Evolutionary conservation across 129 eudicot species (phyloP).

Genomic region (Logfia minima): DNA sequence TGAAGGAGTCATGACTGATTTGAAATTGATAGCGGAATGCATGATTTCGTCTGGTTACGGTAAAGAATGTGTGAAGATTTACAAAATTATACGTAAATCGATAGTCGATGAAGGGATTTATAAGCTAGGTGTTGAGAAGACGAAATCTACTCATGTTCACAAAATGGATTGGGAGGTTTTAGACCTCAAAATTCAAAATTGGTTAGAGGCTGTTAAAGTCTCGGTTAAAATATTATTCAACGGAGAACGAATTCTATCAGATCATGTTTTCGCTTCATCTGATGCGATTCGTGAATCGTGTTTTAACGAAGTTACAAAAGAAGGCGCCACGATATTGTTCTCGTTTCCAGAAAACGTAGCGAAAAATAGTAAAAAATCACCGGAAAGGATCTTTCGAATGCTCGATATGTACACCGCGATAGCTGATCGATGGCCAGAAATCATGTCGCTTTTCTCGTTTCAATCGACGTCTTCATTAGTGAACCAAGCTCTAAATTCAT

Average conservation of each 20-base stretch:
- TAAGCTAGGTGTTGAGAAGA: conserved; percentile 55
- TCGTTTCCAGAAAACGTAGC: conserved; percentile 60
- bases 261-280: conserved; percentile 55
- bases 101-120: conserved; percentile 71
- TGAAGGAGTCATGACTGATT: conserved; percentile 50
- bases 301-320: conserved; percentile 59
- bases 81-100: conserved; percentile 63
- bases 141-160: conserved; percentile 40
- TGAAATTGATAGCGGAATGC: conserved; percentile 66
- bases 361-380: conserved; percentile 50
- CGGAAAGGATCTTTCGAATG: conserved; percentile 51
- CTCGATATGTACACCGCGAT: conserved; percentile 74
- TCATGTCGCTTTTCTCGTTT: conserved; percentile 52
- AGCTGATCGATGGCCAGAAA: conserved; percentile 48
- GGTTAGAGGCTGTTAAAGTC: conserved; percentile 47
- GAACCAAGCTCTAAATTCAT: conserved; percentile 46
- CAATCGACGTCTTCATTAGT: conserved; percentile 38
- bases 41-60: conserved; percentile 79
- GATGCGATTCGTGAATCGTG: conserved; percentile 56
- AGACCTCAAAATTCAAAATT: conserved; percentile 46
- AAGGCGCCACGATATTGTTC: conserved; percentile 55
- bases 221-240: conserved; percentile 52
- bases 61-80: conserved; percentile 56
- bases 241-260: conserved; percentile 70
- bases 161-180: conserved; percentile 57